Percentiles rank a stretch among this genome's conserved stretches.
Conservation (phyloP, 306 rosid species). For the Gillenia trifoliata region DNA sequence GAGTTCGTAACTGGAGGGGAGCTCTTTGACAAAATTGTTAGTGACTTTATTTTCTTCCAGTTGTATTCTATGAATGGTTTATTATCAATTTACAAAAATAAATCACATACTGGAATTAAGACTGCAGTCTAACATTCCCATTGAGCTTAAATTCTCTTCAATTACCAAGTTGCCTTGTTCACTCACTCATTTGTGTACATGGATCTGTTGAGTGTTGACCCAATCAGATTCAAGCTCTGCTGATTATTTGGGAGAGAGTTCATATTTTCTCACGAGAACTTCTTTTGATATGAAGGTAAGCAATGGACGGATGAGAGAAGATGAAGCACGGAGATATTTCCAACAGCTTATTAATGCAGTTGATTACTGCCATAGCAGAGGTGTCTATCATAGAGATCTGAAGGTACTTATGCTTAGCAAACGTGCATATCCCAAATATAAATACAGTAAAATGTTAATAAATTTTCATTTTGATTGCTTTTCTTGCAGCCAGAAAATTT, state of each 20-base stretch:
- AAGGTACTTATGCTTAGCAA: slow-evolving; percentile 47
- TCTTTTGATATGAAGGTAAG: slow-evolving; percentile 56
- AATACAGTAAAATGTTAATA: not conserved
- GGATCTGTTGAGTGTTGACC: slow-evolving; percentile 16
- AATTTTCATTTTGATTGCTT: not conserved
- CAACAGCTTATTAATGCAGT: slow-evolving; percentile 96
- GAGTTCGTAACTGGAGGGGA: slow-evolving; percentile 97
- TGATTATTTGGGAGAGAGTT: slow-evolving; percentile 4
- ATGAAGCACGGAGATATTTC: slow-evolving; percentile 89
- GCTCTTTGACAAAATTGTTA: slow-evolving; percentile 98
- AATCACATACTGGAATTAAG: not conserved
- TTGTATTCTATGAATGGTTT: not conserved
- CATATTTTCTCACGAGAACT: slow-evolving; percentile 11
- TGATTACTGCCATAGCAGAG: slow-evolving; percentile 99
- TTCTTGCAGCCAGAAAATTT: slow-evolving; percentile 87
- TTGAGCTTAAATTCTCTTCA: not conserved
- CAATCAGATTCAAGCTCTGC: not conserved
- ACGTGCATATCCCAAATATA: not conserved
- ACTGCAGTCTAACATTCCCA: not conserved
- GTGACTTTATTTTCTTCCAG: slow-evolving; percentile 23
- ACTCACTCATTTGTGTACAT: slow-evolving; percentile 9
- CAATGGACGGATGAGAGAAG: slow-evolving; percentile 86
- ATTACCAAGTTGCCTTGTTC: slow-evolving; percentile 3
- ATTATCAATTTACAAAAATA: not conserved
- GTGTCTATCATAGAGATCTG: slow-evolving; percentile 91